Conservation (phyloP, 1,139 yeast species). For the Yamadazyma siamensis region DNA sequence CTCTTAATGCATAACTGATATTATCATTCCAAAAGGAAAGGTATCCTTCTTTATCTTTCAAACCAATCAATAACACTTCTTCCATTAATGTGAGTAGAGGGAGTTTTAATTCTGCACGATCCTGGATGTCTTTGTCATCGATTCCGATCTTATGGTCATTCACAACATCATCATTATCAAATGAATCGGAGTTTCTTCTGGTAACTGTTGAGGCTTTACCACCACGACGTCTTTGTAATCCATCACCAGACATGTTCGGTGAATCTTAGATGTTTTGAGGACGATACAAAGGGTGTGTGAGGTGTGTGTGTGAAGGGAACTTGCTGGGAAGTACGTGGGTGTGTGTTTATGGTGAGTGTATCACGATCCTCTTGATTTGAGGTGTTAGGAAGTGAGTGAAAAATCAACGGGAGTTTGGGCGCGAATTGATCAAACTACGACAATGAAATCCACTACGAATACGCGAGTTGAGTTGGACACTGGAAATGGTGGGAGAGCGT, state of each 20-base stretch:
- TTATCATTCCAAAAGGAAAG: conserved; percentile 97
- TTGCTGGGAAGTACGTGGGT: too few species aligned
- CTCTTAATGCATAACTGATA: conserved; percentile 92
- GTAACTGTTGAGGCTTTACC: conserved; percentile 18
- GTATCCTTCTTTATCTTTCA: conserved; percentile 94
- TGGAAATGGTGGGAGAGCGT: too few species aligned
- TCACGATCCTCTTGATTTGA: too few species aligned
- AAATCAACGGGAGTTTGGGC: too few species aligned
- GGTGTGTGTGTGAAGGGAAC: background rate
- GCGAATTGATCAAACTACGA: too few species aligned
- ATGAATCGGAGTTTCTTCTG: conserved; percentile 13
- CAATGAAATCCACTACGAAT: too few species aligned
- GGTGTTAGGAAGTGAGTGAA: too few species aligned
- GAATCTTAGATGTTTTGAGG: too few species aligned
- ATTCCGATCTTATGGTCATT: conserved; percentile 66
- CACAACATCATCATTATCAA: conserved; percentile 20
- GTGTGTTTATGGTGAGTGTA: too few species aligned
- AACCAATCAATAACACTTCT: conserved; percentile 87
- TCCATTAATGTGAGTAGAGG: conserved; percentile 93
- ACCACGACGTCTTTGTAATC: conserved; percentile 50
- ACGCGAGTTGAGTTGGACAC: too few species aligned
- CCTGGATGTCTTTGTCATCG: conserved; percentile 69
- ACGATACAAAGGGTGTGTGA: background rate
- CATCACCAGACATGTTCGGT: conserved; percentile 29
- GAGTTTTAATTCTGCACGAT: conserved; percentile 42